phyloP scores from a whole-genome alignment of 768 basidiomycete species.

The Pisolithus tinctorius region DNA sequence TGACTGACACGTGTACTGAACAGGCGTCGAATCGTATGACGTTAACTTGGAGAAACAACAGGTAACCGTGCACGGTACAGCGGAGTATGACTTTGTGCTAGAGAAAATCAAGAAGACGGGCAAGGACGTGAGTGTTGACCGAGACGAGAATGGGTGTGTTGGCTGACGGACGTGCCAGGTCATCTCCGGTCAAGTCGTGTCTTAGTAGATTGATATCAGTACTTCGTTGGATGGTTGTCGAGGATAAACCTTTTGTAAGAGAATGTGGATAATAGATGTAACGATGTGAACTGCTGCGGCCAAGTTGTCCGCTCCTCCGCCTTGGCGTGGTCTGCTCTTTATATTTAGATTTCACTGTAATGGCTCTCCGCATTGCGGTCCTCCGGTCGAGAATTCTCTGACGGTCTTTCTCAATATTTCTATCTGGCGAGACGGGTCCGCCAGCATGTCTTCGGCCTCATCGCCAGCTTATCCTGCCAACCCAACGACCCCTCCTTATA shows the following conservation, averaged over 20 bases:
- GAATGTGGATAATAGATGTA: too few species aligned
- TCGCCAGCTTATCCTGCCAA: slow-evolving; percentile 22
- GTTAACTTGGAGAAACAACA: slow-evolving; percentile 66
- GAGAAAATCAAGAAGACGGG: slow-evolving; percentile 87
- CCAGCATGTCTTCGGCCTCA: slow-evolving; percentile 3
- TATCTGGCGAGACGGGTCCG: neutral
- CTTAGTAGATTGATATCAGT: too few species aligned
- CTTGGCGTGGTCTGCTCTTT: too few species aligned
- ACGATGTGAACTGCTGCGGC: too few species aligned
- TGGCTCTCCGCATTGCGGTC: too few species aligned
- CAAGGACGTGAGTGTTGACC: slow-evolving; percentile 55
- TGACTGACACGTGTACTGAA: slow-evolving; percentile 1
- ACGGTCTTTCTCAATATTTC: neutral
- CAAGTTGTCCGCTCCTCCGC: too few species aligned
- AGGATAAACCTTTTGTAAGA: too few species aligned
- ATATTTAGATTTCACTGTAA: too few species aligned
- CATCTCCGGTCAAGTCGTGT: slow-evolving; percentile 36
- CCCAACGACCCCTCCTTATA: slow-evolving; percentile 38
- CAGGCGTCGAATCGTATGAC: slow-evolving; percentile 31
- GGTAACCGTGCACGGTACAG: slow-evolving; percentile 58
- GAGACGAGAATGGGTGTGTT: neutral
- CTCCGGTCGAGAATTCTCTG: neutral
- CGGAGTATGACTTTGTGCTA: slow-evolving; percentile 57
- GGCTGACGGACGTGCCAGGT: slow-evolving; percentile 22
- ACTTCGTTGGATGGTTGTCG: too few species aligned